Base-by-base conservation (phyloP, 164 flowering plant species). In the Kalanchoe fedtschenkoi region DNA sequence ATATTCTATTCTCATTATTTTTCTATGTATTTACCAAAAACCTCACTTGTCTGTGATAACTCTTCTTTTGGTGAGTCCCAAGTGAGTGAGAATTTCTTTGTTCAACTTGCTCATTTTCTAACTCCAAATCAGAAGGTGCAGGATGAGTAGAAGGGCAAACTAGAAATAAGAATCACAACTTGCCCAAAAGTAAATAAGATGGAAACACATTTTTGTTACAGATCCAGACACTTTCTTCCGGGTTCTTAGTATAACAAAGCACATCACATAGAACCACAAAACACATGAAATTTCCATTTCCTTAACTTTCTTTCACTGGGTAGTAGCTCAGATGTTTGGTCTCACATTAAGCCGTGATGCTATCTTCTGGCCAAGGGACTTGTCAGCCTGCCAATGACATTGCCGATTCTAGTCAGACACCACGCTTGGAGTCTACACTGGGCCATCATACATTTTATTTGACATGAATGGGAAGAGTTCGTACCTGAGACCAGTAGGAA, bases 401-500 rank as follows among this genome's bases (percentile, higher is more conserved):
- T 54, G 7, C 35, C 3, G 30, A 38, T 37, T 10, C 6, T 21
- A 29, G 8, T 16, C 24, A n/a, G 30, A 44, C 35, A n/a, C 14
- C 4, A 19, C 34, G 57, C 19, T 60, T 26, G 14, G 26, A 26
- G 1, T 8, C 3, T 54, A 8, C 5, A 13, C 4, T 9, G 33
- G 30, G 6, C 1, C 17, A 42, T 1, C 14, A 42, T 13, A 42
- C 14, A 15, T 42, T 42, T 39, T 19, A 15, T 29, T 24, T 28
- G 16, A 14, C 14, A 21, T 13, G 14, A 32, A 14, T 15, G 0
- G 15, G 42, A n/a, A 28, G 7, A 3, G 34, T 24, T 24, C 33
- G 60, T 3, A 89, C 97, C 90, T 85, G 95, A 74, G 92, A 65
- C 88, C 87, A 87, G 76, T 79, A 89, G 16, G 95, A 78, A 71